Evolutionary conservation across 1,284 basidiomycete genomes (phyloP).

Genomic region (Ganoderma sp.): DNA sequence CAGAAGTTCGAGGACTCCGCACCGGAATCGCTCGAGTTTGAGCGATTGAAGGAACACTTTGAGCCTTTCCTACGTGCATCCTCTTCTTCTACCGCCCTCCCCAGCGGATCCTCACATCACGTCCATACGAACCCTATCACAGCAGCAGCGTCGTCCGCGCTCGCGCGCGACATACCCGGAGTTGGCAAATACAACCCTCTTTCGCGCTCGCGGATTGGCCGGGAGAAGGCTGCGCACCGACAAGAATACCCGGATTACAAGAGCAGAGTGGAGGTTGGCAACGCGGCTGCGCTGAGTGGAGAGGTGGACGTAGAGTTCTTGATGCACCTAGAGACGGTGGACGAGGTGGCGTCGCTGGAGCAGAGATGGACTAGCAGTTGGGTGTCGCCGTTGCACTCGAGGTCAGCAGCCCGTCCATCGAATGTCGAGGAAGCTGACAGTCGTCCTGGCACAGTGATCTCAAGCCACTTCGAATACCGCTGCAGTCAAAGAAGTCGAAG

Average conservation of each 20-base stretch:
- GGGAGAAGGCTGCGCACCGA: conserved; percentile 67
- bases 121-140: conserved; percentile 79
- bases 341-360: conserved; percentile 74
- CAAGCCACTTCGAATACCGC: conserved; percentile 85
- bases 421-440: conserved; percentile 19
- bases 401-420: conserved; percentile 52
- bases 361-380: conserved; percentile 86
- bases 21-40: conserved; percentile 86
- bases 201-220: conserved; percentile 56
- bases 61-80: conserved; percentile 87
- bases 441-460: conserved; percentile 62
- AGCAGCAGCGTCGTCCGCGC: conserved; percentile 83
- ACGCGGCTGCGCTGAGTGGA: conserved; percentile 61
- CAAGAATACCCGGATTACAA: conserved; percentile 79
- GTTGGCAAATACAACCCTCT: conserved; percentile 75
- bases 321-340: conserved; percentile 61
- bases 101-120: conserved; percentile 59
- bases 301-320: conserved; percentile 75
- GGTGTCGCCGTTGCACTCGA: conserved; percentile 67
- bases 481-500: conserved; percentile 93
- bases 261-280: conserved; percentile 66
- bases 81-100: conserved; percentile 63
- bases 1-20: conserved; percentile 88
- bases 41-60: conserved; percentile 92
- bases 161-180: conserved; percentile 81